These are phyloP conservation scores for Geotrichum siamense DNA, from an alignment of 1,139 yeast species.

Conservation along the genomic window DNA sequence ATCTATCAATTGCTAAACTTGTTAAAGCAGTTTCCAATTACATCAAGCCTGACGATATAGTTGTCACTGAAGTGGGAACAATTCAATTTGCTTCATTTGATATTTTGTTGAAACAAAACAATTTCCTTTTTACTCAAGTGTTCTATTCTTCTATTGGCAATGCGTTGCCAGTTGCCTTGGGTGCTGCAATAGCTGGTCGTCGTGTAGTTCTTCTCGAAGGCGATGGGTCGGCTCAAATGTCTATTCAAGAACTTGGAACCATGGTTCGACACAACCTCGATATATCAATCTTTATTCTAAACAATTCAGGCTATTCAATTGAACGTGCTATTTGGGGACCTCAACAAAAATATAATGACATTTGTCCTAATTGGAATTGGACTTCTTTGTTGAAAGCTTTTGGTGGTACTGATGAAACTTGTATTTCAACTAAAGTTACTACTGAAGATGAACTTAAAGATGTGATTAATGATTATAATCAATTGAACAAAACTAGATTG, in stretches of 20 bases:
- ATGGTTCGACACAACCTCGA: constrained; percentile 52
- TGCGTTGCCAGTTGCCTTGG: constrained; percentile 78
- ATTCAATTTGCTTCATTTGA: constrained; percentile 67
- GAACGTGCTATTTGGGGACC: constrained; percentile 81
- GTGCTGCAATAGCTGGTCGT: constrained; percentile 61
- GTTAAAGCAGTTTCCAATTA: constrained; percentile 30
- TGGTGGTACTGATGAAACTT: constrained; percentile 50
- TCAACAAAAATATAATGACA: constrained; percentile 67
- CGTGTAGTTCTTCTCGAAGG: constrained; percentile 71
- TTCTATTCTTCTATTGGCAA: constrained; percentile 81
- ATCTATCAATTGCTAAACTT: constrained; percentile 37
- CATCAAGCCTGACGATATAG: constrained; percentile 53
- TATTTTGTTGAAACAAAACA: constrained; percentile 47
- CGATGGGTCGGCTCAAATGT: constrained; percentile 91
- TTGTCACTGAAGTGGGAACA: constrained; percentile 74
- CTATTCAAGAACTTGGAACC: constrained; percentile 64
- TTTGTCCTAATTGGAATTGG: constrained; percentile 76
- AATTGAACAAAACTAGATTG: constrained; percentile 36
- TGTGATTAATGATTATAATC: constrained; percentile 29
- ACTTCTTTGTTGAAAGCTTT: constrained; percentile 53
- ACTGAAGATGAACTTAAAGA: constrained; percentile 32
- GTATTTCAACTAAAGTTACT: constrained; percentile 32
- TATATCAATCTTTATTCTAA: constrained; percentile 62
- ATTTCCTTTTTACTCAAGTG: constrained; percentile 52
- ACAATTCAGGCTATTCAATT: constrained; percentile 81